Percentiles rank a stretch among this genome's conserved stretches.
These are phyloP conservation scores for Populus pruinosa DNA, from an alignment of 345 rosid genomes.

Conservation along the genomic window DNA sequence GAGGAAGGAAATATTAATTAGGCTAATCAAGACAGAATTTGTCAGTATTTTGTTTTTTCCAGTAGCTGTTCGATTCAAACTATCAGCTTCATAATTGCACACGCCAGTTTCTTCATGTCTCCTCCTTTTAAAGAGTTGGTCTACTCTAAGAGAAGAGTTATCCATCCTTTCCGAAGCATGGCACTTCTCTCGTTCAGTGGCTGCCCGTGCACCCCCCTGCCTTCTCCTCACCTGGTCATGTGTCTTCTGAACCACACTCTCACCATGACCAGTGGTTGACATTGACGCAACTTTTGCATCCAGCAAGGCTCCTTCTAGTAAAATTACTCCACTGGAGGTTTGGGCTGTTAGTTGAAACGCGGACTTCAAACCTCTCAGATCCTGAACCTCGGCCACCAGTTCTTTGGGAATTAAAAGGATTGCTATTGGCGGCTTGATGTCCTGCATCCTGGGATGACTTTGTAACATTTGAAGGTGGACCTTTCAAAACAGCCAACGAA, in stretches of 20 bases:
- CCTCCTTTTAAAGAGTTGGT: conserved; percentile 43
- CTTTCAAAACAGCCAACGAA: conserved; percentile 60
- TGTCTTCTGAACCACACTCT: conserved; percentile 32
- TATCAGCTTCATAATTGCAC: conserved; percentile 29
- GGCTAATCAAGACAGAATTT: no score
- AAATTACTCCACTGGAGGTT: conserved; percentile 32
- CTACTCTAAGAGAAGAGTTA: conserved; percentile 25
- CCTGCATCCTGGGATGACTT: conserved; percentile 44
- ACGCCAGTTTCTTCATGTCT: conserved; percentile 34
- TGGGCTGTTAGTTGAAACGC: conserved; percentile 23
- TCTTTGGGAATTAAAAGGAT: conserved; percentile 22
- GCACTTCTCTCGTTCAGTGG: conserved; percentile 1
- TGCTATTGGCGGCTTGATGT: conserved; percentile 25
- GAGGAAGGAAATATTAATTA: no score
- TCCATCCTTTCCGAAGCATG: conserved; percentile 11
- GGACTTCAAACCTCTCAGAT: background rate
- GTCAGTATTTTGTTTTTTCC: conserved; percentile 9
- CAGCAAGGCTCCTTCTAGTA: conserved; percentile 35
- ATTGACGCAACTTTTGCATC: conserved; percentile 24
- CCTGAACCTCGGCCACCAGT: conserved; percentile 13
- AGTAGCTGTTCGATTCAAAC: background rate
- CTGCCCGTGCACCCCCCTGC: conserved; percentile 34
- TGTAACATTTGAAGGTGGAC: conserved; percentile 55
- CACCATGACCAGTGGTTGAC: conserved; percentile 32
- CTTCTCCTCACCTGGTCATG: conserved; percentile 42